Percentiles rank a stretch among this genome's conserved stretches.
These are phyloP conservation scores for Eimeria maxima DNA, from an alignment of 169 alveolate genomes.

Conservation along the genomic window DNA sequence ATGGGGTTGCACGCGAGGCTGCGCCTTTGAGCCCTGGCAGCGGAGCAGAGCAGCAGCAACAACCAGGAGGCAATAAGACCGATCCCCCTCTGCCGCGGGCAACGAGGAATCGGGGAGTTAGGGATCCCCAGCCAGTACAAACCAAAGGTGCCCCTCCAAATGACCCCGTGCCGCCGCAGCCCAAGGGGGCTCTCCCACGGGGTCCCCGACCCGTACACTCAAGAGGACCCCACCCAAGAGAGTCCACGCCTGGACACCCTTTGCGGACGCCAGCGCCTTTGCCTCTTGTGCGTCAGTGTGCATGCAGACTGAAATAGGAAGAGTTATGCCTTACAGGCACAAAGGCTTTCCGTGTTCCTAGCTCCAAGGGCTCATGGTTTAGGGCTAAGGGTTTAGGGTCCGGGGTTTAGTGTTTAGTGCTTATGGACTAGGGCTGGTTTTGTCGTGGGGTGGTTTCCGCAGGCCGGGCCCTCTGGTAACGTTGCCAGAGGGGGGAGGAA, in stretches of 20 bases:
- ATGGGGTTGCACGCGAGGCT: neutral
- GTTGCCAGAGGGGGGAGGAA: neutral
- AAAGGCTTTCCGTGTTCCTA: neutral
- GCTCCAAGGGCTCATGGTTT: neutral
- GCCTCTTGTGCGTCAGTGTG: neutral
- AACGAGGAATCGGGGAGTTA: neutral
- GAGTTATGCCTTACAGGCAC: too few species aligned
- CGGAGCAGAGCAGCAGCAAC: neutral
- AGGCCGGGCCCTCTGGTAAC: neutral
- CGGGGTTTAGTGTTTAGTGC: slow-evolving; percentile 6
- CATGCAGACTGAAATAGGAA: neutral
- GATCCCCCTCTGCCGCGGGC: neutral
- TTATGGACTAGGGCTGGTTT: neutral
- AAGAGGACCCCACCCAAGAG: neutral
- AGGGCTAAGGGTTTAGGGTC: neutral
- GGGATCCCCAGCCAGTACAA: neutral
- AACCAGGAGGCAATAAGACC: neutral
- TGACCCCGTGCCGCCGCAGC: neutral
- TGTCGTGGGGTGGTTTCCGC: neutral
- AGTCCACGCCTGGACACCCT: neutral
- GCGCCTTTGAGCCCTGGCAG: too few species aligned
- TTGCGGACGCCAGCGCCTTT: neutral
- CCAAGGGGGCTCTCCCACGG: neutral
- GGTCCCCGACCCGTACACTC: neutral
- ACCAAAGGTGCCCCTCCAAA: neutral